These are phyloP conservation scores for Neonectria magnoliae DNA, from an alignment of 2,329 filamentous ascomycete genomes.

Conservation along the genomic window DNA sequence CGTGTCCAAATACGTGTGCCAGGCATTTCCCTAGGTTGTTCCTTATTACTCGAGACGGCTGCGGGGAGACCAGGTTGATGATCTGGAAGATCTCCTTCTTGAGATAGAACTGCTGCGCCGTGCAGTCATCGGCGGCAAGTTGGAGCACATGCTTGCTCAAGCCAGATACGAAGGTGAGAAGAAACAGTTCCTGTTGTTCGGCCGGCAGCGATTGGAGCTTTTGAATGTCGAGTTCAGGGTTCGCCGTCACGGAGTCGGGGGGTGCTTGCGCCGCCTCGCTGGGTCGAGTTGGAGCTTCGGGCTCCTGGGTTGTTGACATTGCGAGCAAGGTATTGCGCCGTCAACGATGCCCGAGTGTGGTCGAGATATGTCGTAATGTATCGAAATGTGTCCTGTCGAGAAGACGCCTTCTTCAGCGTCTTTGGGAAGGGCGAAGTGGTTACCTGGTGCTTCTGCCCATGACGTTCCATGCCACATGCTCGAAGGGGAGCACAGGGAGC, in stretches of 20 bases:
- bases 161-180: constrained; percentile 87
- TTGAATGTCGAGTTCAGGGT: constrained; percentile 85
- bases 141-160: constrained; percentile 82
- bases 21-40: constrained; percentile 90
- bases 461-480: constrained; percentile 42
- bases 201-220: constrained; percentile 90
- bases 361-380: constrained; percentile 19
- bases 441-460: constrained; percentile 29
- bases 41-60: constrained; percentile 87
- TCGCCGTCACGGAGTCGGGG: constrained; percentile 57
- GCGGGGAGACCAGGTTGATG: constrained; percentile 83
- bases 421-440: constrained; percentile 25
- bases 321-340: constrained; percentile 30
- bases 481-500: constrained; percentile 27
- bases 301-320: constrained; percentile 52
- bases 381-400: constrained; percentile 25
- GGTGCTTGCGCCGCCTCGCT: constrained; percentile 46
- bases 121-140: constrained; percentile 82
- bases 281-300: constrained; percentile 47
- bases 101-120: constrained; percentile 87
- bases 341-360: constrained; percentile 29
- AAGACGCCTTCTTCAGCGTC: constrained; percentile 7
- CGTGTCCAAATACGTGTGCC: constrained; percentile 81
- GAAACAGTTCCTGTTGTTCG: constrained; percentile 95
- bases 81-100: constrained; percentile 97